Conservation (phyloP, 1,284 basidiomycete genomes). For the Pyrrhoderma noxium region DNA sequence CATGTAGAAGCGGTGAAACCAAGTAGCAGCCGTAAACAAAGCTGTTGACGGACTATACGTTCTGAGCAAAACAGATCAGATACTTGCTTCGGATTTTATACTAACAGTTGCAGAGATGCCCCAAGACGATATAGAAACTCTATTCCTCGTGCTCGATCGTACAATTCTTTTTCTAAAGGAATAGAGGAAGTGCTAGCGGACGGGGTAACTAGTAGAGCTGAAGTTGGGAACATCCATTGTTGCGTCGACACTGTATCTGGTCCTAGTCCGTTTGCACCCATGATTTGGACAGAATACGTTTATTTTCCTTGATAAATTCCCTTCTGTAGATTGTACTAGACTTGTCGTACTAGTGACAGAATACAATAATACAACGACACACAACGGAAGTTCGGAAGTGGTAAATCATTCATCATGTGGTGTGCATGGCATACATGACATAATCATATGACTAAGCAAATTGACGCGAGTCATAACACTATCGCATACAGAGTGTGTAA, state of each 20-base stretch:
- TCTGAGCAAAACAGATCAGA: conserved; percentile 18
- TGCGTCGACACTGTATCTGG: conserved; percentile 23
- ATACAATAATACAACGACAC: no score
- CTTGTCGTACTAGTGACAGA: no score
- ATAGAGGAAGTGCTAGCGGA: conserved; percentile 40
- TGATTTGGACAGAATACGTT: neutral
- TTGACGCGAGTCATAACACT: no score
- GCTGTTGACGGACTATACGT: conserved; percentile 60
- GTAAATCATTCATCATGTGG: no score
- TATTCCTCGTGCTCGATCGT: conserved; percentile 68
- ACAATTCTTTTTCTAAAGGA: conserved; percentile 57
- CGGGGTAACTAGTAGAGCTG: conserved; percentile 51
- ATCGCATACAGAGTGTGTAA: neutral
- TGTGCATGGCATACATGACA: no score
- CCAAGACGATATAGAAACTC: conserved; percentile 77
- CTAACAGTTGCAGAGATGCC: conserved; percentile 65
- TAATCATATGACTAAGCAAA: no score
- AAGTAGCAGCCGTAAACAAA: conserved; percentile 79
- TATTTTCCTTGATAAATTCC: no score
- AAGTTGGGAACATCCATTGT: conserved; percentile 68
- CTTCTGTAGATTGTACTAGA: no score
- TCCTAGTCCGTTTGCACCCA: conserved; percentile 7
- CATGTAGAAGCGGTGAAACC: conserved; percentile 95
- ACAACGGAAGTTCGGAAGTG: no score
- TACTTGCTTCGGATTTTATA: conserved; percentile 21